These are phyloP conservation scores for Fusarium goolgardi DNA, from an alignment of 2,329 filamentous ascomycete species.

Conservation along the genomic window DNA sequence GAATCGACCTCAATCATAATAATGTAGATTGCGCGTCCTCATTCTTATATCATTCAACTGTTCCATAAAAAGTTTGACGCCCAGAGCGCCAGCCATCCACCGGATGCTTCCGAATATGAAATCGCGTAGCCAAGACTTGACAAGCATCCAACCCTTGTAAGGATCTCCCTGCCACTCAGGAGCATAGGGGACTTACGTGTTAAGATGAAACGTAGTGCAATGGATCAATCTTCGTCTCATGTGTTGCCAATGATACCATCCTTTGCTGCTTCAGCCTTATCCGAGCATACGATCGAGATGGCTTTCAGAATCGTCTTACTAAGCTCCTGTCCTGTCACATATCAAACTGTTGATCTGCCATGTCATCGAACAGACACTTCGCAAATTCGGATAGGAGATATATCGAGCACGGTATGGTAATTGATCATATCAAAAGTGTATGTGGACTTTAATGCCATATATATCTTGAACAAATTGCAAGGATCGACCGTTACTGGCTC, in stretches of 20 bases:
- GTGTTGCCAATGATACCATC: slow-evolving; percentile 27
- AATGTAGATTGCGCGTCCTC: slow-evolving; percentile 5
- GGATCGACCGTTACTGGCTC: neutral
- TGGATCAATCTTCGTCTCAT: slow-evolving; percentile 30
- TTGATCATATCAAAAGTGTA: neutral
- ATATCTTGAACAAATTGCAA: neutral
- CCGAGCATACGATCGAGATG: slow-evolving; percentile 3
- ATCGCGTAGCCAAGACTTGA: slow-evolving; percentile 22
- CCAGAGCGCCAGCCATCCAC: slow-evolving; percentile 10
- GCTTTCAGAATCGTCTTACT: neutral
- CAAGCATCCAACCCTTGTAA: slow-evolving; percentile 20
- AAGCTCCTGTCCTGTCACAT: neutral
- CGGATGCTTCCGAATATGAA: slow-evolving; percentile 23
- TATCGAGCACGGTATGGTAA: neutral
- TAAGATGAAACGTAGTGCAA: slow-evolving; percentile 31
- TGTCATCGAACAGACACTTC: neutral
- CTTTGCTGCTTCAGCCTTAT: slow-evolving; percentile 17
- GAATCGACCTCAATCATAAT: neutral
- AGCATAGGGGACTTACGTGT: neutral
- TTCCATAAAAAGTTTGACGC: slow-evolving; percentile 8
- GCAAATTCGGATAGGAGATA: too few relatives aligned
- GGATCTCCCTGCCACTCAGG: slow-evolving; percentile 24
- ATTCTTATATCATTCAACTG: neutral
- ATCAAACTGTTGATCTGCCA: neutral
- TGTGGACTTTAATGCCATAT: neutral